Base-by-base conservation (phyloP, 306 rosid species). In the Astragalus glycyphyllos region DNA sequence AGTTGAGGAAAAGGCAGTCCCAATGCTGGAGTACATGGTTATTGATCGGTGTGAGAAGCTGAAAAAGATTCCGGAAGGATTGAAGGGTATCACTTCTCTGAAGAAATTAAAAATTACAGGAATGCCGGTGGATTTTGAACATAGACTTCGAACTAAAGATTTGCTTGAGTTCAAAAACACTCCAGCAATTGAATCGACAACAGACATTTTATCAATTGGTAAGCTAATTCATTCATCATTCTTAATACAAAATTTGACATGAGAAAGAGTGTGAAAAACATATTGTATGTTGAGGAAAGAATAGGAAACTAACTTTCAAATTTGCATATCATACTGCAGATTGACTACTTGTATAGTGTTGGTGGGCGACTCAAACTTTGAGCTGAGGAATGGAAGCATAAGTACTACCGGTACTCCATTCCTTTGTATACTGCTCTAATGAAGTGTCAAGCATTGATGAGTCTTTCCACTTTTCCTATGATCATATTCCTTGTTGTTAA, bases 91-190 rank as follows among this genome's bases (percentile, higher is more conserved):
- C 62, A 49, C 57, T 62, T 63, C 74, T 63, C 69, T 77, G 71
- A 82, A 77, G 57, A 79, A 82, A 35, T 9, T 82, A 42, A 82
- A 73, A 63, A 57, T 82, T 57, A 63, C 76, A 49, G 85, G 85
- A 32, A 82, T 82, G 85, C 85, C 85, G 0, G 85, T 82, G 23
- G 85, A 82, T 57, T 82, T 82, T 57, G 85, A 82, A 73, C 77
- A 82, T 56, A 77, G 74, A 16, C 80, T 82, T 63, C 82, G 82
- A 61, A 73, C 74, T 34, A 57, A 20, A 48, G 85, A 77, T 76
- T 68, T 82, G 77, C 58, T 6, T 7, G 61, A 73, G 70, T 77
- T 82, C 70, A 55, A 13, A 73, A 69, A 49, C 15, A 57, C 58
- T 37, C 85, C 71, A 15, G 46, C 45, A 56, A 63, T 82, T 17